Evolutionary conservation across 2,329 filamentous ascomycete genomes (phyloP), one percentile per base, ranked within the genome.

Genomic region (Ampelomyces quisqualis): DNA sequence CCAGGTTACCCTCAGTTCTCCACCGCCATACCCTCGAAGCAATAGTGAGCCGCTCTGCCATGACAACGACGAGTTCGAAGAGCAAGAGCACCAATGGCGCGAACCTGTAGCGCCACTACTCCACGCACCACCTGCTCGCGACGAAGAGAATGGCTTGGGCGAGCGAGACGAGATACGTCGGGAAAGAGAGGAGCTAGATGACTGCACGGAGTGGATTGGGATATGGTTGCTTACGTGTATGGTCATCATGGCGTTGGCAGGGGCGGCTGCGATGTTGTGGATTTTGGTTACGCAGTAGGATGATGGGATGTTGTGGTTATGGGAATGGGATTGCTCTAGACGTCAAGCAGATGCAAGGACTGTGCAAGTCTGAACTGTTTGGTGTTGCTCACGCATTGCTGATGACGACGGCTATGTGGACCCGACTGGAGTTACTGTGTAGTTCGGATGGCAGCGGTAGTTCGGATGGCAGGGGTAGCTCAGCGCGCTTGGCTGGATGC

Each of bases 401-500:
- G n/a, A n/a, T n/a, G n/a, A n/a, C n/a, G n/a, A n/a, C n/a, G n/a
- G n/a, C n/a, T n/a, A n/a, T n/a, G n/a, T n/a, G n/a, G n/a, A n/a
- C n/a, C n/a, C n/a, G n/a, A n/a, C n/a, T n/a, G n/a, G n/a, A n/a
- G n/a, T n/a, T n/a, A n/a, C 3, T 6, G 6, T 23, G 6, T n/a
- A 31, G 15, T 17, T 20, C 17, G 9, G 29, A 31, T 31, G 17
- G 7, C 5, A 9, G 10, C 11, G n/a, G 9, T 9, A 11, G 10
- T 19, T n/a, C 9, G 14, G 8, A 11, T 10, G 27, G 4, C n/a
- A 31, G 27, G 18, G 15, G 20, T 13, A 13, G 4, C 35, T 34
- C 34, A 33, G 36, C 37, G 29, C 22, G 18, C 47, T 27, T 45
- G 2, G 1, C 34, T 34, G 0, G 1, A 42, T 35, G 7, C 3